Base-by-base conservation (phyloP, 129 eudicot species). In the Apium graveolens region DNA sequence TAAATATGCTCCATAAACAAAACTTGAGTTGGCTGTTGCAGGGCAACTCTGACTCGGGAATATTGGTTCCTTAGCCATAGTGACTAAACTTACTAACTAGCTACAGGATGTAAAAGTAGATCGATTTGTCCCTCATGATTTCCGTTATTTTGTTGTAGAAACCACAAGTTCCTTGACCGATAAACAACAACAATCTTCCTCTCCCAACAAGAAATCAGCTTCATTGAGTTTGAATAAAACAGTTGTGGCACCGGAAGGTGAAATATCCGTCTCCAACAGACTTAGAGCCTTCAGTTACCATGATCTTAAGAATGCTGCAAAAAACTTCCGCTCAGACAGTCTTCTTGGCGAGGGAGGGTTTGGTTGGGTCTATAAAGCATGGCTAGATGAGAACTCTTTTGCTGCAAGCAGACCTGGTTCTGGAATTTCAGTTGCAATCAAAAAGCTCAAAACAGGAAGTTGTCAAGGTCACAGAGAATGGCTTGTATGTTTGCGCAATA, bases 391-490 rank as follows among this genome's bases (percentile, higher is more conserved):
- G 38, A 60, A 78, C 38, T 84, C 91, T 18, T 77, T 84, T 7
- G 82, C 88, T 82, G 88, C 95, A 13, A 83, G 80, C 20, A 90
- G 74, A 81, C 91, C 95, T 16, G 95, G 95, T 21, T 78, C 80
- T 4, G 95, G 95, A 69, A 76, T 80, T 53, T 89, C 83, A 17
- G 87, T 90, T 27, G 95, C 95, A 21, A 87, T 90, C 60, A 90
- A 90, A 80, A 87, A 84, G 18, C 82, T 90, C 44, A 90, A 87
- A 77, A 66, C 85, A 1, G 90, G 82, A 76, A 84, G 95, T 76
- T 83, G 77, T 79, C 95, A 90, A 82, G 95, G 95, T 37, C 95
- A 90, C 76, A 80, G 84, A 80, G 95, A 90, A 84, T 90, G 95
- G 95, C 95, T 90, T 80, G 95, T 87, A 84, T 63, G 91, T 83